phyloP scores from a whole-genome alignment of 164 flowering plant genomes.

The Nelumbo lutea region DNA sequence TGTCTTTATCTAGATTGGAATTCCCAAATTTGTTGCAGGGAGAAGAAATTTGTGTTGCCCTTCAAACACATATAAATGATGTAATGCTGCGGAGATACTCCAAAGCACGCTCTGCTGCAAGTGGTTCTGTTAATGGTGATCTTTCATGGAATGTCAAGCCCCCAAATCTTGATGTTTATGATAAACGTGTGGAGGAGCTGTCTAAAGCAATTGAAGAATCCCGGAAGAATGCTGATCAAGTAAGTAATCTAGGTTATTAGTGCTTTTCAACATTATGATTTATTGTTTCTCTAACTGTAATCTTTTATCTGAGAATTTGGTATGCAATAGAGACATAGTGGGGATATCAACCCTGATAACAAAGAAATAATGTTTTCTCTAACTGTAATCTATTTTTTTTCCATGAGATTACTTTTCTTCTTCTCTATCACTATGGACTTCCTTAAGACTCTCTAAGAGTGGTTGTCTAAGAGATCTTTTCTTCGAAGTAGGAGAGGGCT shows the following conservation, averaged over 20 bases:
- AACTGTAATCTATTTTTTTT: too few species aligned
- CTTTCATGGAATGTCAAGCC: slow-evolving; percentile 39
- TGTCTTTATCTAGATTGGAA: background rate
- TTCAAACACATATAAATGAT: slow-evolving; percentile 99
- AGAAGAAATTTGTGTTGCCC: slow-evolving; percentile 98
- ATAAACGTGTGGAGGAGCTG: slow-evolving; percentile 73
- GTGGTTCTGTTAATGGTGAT: slow-evolving; percentile 67
- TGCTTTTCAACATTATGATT: background rate
- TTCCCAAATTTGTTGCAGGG: slow-evolving; percentile 48
- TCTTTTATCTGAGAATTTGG: too few species aligned
- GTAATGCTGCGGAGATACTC: slow-evolving; percentile 98
- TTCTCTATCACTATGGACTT: too few species aligned
- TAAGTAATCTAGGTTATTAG: slow-evolving; percentile 24
- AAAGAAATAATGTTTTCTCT: too few species aligned
- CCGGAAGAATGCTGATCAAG: slow-evolving; percentile 56
- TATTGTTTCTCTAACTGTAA: too few species aligned
- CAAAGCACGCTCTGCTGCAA: slow-evolving; percentile 72
- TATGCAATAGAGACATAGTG: too few species aligned
- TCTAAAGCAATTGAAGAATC: slow-evolving; percentile 78
- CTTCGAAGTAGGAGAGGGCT: too few species aligned
- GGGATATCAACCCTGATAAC: too few species aligned
- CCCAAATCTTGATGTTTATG: slow-evolving; percentile 52
- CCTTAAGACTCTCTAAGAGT: too few species aligned
- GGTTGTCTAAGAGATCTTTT: too few species aligned
- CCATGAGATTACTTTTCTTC: too few species aligned